Evolutionary conservation across 2,329 filamentous ascomycete species (phyloP).

Genomic region (Fusarium sp.): DNA sequence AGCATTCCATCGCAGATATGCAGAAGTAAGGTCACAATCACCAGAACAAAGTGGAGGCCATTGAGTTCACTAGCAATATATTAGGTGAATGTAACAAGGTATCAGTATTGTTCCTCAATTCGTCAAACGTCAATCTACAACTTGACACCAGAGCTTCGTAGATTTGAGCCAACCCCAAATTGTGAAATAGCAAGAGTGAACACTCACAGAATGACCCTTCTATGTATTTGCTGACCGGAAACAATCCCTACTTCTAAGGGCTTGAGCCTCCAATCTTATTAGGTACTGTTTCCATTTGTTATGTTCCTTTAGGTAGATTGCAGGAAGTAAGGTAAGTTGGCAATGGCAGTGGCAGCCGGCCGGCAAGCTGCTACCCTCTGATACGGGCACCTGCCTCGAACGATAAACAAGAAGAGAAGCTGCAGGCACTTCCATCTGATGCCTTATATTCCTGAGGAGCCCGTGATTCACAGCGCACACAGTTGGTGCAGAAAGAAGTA

Average conservation of each 20-base stretch:
- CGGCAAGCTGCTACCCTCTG: background rate
- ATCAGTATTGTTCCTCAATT: background rate
- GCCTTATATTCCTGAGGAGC: background rate
- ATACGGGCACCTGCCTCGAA: conserved; percentile 13
- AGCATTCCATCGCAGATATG: background rate
- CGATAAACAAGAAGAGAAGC: background rate
- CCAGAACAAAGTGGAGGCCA: background rate
- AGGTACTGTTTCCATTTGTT: background rate
- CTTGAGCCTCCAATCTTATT: background rate
- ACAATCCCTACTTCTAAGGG: no score
- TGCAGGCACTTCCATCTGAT: background rate
- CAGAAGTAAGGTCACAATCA: background rate
- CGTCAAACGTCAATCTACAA: background rate
- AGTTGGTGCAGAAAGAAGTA: background rate
- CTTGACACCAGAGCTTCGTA: background rate
- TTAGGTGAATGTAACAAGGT: background rate
- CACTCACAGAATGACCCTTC: background rate
- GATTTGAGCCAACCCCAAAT: background rate
- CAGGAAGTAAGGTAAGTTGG: background rate
- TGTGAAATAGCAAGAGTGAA: background rate
- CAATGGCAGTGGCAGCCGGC: conserved; percentile 3
- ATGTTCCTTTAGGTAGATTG: background rate
- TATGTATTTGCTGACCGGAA: background rate
- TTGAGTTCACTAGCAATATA: background rate
- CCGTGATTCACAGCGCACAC: conserved; percentile 8